Base-by-base conservation (phyloP, 148 eudicot genomes). In the Beta vulgaris region DNA sequence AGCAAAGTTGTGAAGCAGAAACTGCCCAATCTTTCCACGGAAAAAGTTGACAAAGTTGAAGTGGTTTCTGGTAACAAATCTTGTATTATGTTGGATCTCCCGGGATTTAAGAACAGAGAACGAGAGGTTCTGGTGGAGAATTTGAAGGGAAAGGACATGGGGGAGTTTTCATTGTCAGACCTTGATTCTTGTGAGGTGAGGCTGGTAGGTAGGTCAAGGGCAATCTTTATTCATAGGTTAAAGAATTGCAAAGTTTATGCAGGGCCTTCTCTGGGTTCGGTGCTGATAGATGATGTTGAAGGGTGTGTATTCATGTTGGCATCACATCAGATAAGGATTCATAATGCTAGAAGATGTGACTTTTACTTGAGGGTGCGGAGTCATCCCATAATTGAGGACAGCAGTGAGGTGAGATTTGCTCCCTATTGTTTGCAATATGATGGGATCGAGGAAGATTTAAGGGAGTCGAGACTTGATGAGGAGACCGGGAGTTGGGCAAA, bases 291-390 rank as follows among this genome's bases (percentile, higher is more conserved):
- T 73, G 94, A 85, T 60, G 98, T 80, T 53, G 90, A 88, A 53
- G 87, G 71, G 14, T 89, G 91, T 77, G 82, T 86, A 23, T 87
- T 91, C 40, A 84, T 89, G 64, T 66, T 93, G 84, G 97, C 97
- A 0, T 93, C 97, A 12, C 98, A 93, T 78, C 98, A 93, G 76
- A 91, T 93, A 35, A 84, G 98, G 90, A 83, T 91, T 79, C 98
- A 91, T 85, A 84, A 85, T 79, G 94, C 98, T 1, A 88, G 73
- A 55, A 72, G 53, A 15, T 84, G 92, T 86, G 97, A 91, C 72
- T 91, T 91, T 77, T 89, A 91, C 82, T 78, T 91, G 75, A 82
- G 97, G 77, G 94, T 85, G 14, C 78, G 98, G 75, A 93, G 98
- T 78, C 86, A 88, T 36, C 98, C 98, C 9, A 91, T 93, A 36